Base-by-base conservation (phyloP, 116 monocot genomes). In the Posidonia oceanica region DNA sequence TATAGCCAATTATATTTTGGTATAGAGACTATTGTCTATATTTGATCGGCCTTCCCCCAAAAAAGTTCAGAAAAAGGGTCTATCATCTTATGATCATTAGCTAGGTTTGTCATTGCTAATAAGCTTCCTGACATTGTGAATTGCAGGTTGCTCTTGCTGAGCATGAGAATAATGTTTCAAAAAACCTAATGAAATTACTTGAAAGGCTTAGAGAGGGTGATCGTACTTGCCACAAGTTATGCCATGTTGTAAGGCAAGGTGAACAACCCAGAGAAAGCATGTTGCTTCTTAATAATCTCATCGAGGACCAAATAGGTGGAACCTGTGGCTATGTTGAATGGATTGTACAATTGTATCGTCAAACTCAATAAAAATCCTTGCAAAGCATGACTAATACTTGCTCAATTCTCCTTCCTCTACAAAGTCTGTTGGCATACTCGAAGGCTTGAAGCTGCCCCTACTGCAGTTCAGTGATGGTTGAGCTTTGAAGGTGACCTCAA, bases 281-380 rank as follows among this genome's bases (percentile, higher is more conserved):
- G 12, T 67, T 97, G 78, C 67, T 97, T 68, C 87, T 90, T 13
- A 66, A 74, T 41, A 97, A 79, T 68, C 85, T 97, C 10, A 52
- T 89, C 14, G 93, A 97, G 72, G 97, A 97, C 56, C 97, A 97
- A 75, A 72, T 39, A 29, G 71, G 72, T 14, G 89, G 89, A 63
- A 75, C 72, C 17, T 69, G 75, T 67, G 75, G 85, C 53, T 92
- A 92, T 61, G 41, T 85, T 1, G 97, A 97, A 44, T 97, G 97
- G 97, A 81, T 90, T 58, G 71, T 89, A 14, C 92, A 97, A 68
- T 72, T 89, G 53, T 76, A 85, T 75, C 82, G 89, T 8, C 97
- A 97, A 72, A 81, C 84, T 5, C 83, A 79, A 15, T 85, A 29
- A 90, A 60, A 79, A 78, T 66, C 77, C 71, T 4, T 78, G 67